phyloP scores from a whole-genome alignment of 441 rosid genomes.

The Populus hybrid region DNA sequence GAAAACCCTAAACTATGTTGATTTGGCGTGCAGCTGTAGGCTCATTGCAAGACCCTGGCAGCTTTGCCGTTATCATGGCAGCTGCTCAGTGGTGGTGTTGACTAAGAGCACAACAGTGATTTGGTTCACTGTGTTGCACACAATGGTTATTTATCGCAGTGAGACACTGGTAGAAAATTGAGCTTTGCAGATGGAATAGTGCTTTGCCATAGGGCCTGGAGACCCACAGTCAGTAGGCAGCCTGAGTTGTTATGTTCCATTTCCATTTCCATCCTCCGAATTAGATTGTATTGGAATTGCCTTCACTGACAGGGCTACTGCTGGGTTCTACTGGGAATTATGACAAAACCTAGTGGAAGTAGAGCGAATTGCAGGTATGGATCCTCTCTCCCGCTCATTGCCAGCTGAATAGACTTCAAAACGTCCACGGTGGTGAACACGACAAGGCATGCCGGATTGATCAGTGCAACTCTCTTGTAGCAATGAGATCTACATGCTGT shows the following conservation, averaged over 20 bases:
- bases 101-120: constrained; percentile 53
- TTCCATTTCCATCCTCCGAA: constrained; percentile 18
- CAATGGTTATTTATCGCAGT: constrained; percentile 61
- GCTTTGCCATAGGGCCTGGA: constrained; percentile 83
- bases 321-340: constrained; percentile 47
- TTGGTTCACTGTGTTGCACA: constrained; percentile 67
- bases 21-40: constrained; percentile 25
- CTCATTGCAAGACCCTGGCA: constrained; percentile 21
- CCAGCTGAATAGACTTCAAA: constrained; percentile 65
- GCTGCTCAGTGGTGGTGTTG: constrained; percentile 5
- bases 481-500: constrained; percentile 77
- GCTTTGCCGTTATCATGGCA: constrained; percentile 12
- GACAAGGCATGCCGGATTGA: constrained; percentile 68
- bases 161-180: constrained; percentile 65
- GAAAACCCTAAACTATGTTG: constrained; percentile 20
- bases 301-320: constrained; percentile 9
- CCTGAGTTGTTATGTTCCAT: constrained; percentile 23
- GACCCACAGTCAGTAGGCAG: constrained; percentile 75
- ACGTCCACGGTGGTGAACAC: constrained; percentile 78
- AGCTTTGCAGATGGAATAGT: constrained; percentile 67
- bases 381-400: constrained; percentile 80
- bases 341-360: constrained; percentile 73
- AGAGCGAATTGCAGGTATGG: constrained; percentile 71
- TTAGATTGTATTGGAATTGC: constrained; percentile 1
- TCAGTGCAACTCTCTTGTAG: constrained; percentile 87